Evolutionary conservation across 148 eudicot genomes (phyloP), one percentile per base, ranked within the genome.

Genomic region (Cornus controversa): DNA sequence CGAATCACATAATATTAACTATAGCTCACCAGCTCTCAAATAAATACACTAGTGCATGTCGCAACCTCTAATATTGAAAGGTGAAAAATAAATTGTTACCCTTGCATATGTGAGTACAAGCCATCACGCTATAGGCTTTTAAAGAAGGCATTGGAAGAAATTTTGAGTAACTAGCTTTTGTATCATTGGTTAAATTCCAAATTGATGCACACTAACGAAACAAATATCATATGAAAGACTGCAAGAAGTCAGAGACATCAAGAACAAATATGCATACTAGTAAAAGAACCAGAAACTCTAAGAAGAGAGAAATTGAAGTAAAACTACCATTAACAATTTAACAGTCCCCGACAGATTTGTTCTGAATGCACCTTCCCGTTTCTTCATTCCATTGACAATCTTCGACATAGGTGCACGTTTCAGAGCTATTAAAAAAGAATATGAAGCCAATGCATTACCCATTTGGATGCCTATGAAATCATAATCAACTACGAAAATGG

Each of bases 321-420:
- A 72, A 77, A 84, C 68, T 88, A 94, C 98, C 90, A 80, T 73
- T 68, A 84, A 73, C 77, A 80, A 81, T 74, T 81, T 84, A 60
- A 89, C 81, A 76, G 82, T 82, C 40, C 73, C 71, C 69, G 77
- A 80, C 62, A 92, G 79, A 79, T 75, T 80, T 75, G 71, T 75
- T 84, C 68, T 86, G 79, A 94, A 90, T 70, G 87, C 77, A 66
- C 62, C 70, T 80, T 92, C 97, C 76, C 97, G 90, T 84, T 77
- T 92, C 84, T 85, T 89, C 88, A 94, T 85, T 66, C 89, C 83
- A 75, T 77, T 83, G 71, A 84, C 63, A 77, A 86, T 62, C 81
- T 81, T 90, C 58, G 90, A 70, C 67, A 81, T 37, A 40, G 84
- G 64, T 69, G 77, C 37, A 58, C 27, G 65, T 71, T 84, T 91